Conservation (phyloP, 2,329 filamentous ascomycete genomes). For the Scedosporium aurantiacum region DNA sequence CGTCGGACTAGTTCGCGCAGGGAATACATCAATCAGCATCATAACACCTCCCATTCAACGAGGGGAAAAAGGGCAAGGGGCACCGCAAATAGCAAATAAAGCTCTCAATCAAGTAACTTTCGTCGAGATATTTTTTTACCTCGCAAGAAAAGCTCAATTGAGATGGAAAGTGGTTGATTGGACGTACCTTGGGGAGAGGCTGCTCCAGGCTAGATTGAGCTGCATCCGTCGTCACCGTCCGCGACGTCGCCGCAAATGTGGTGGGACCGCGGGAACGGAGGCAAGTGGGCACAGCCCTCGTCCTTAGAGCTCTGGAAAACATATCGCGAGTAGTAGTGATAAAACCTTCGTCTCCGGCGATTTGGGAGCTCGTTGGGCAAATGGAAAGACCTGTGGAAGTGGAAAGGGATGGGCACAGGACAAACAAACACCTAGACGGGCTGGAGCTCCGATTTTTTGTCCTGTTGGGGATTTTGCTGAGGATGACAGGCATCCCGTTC, state of each 20-base stretch:
- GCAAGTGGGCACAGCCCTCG: slow-evolving; percentile 44
- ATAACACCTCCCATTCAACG: not conserved
- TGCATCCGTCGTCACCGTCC: slow-evolving; percentile 89
- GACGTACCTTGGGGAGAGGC: slow-evolving; percentile 42
- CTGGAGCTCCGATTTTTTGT: slow-evolving; percentile 32
- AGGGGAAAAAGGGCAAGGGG: not conserved
- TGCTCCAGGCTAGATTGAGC: slow-evolving; percentile 84
- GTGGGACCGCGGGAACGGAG: slow-evolving; percentile 38
- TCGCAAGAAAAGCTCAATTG: not conserved
- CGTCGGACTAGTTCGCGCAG: slow-evolving; percentile 59
- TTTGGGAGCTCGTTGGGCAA: not conserved
- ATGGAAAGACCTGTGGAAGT: not conserved
- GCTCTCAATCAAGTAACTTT: not conserved
- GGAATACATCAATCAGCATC: not conserved
- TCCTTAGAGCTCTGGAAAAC: slow-evolving; percentile 61
- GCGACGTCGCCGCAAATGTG: slow-evolving; percentile 39
- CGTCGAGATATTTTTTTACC: not conserved
- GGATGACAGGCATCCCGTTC: not conserved
- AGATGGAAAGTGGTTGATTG: not conserved
- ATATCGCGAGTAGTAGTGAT: slow-evolving; percentile 28
- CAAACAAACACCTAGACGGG: slow-evolving; percentile 11
- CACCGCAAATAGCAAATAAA: not conserved
- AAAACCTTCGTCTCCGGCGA: not conserved
- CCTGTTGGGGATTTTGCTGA: slow-evolving; percentile 28
- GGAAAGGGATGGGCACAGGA: slow-evolving; percentile 10